These are phyloP conservation scores for Neurospora pannonica DNA, from an alignment of 495 filamentous ascomycete species.

Conservation along the genomic window DNA sequence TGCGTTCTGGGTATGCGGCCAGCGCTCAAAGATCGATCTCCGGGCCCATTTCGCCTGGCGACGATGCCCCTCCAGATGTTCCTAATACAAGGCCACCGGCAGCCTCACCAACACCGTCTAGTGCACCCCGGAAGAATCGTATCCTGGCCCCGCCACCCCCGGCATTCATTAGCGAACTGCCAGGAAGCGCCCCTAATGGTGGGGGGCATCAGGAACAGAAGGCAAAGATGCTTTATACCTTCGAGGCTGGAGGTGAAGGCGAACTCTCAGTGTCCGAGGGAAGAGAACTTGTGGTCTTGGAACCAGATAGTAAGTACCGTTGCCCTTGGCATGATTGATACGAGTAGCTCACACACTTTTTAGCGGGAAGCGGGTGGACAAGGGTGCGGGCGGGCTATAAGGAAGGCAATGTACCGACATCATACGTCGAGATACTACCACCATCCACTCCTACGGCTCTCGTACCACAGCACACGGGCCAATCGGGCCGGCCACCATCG, in stretches of 20 bases:
- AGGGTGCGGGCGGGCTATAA: constrained; percentile 58
- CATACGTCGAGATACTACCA: constrained; percentile 48
- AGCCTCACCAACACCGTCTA: constrained; percentile 11
- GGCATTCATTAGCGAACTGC: constrained; percentile 60
- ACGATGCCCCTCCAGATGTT: constrained; percentile 33
- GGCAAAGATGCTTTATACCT: constrained; percentile 84
- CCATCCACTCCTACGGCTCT: constrained; percentile 44
- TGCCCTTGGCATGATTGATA: background rate
- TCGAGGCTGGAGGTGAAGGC: constrained; percentile 66
- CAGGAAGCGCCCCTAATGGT: constrained; percentile 35
- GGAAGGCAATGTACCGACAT: constrained; percentile 78
- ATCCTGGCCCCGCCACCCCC: constrained; percentile 81
- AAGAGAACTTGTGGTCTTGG: constrained; percentile 64
- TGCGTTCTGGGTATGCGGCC: constrained; percentile 80
- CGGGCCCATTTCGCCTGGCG: constrained; percentile 40
- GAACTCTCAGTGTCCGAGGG: constrained; percentile 75
- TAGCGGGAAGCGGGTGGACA: constrained; percentile 89
- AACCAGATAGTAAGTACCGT: constrained; percentile 68
- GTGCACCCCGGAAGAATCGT: constrained; percentile 47
- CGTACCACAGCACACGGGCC: constrained; percentile 42
- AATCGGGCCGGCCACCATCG: constrained; percentile 47
- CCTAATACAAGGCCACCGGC: constrained; percentile 21
- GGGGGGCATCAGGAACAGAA: constrained; percentile 42
- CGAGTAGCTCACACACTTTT: background rate
- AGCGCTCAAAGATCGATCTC: constrained; percentile 69